These are phyloP conservation scores for Sophora flavescens DNA, from an alignment of 306 rosid genomes.

Conservation along the genomic window DNA sequence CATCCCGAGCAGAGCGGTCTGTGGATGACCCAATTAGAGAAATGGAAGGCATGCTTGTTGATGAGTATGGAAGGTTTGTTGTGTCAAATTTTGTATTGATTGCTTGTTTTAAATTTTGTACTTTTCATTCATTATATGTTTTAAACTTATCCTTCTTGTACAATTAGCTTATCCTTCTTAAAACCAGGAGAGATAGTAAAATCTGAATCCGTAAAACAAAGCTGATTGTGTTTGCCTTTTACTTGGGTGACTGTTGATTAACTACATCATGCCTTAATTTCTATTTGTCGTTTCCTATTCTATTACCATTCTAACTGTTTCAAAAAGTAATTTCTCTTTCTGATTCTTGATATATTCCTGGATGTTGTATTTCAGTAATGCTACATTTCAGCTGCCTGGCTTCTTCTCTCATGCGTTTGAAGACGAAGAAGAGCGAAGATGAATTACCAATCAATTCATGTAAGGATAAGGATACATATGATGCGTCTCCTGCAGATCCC, in stretches of 20 bases:
- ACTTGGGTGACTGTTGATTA: slow-evolving; percentile 27
- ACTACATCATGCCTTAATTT: slow-evolving; percentile 14
- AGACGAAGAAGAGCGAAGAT: slow-evolving; percentile 82
- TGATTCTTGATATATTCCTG: slow-evolving; percentile 43
- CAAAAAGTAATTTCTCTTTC: slow-evolving; percentile 22
- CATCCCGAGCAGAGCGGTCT: slow-evolving; percentile 95
- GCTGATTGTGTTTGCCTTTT: slow-evolving; percentile 35
- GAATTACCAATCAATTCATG: slow-evolving; percentile 62
- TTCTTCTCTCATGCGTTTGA: slow-evolving; percentile 79
- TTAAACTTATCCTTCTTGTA: slow-evolving; percentile 1
- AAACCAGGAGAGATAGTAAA: slow-evolving; percentile 1
- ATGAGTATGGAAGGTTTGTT: slow-evolving; percentile 93
- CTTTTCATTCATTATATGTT: not conserved
- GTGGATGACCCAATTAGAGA: slow-evolving; percentile 98
- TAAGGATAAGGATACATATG: slow-evolving; percentile 71
- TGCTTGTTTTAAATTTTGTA: not conserved
- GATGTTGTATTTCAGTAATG: slow-evolving; percentile 75
- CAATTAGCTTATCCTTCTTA: slow-evolving; percentile 9
- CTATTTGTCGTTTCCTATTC: slow-evolving; percentile 27
- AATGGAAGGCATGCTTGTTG: slow-evolving; percentile 99
- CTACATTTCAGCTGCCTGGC: slow-evolving; percentile 97
- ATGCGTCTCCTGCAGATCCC: slow-evolving; percentile 60
- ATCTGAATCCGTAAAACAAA: slow-evolving; percentile 21
- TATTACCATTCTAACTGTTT: slow-evolving; percentile 19
- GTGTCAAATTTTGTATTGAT: not conserved